Conservation (phyloP, 306 rosid species). For the Castanea crenata region DNA sequence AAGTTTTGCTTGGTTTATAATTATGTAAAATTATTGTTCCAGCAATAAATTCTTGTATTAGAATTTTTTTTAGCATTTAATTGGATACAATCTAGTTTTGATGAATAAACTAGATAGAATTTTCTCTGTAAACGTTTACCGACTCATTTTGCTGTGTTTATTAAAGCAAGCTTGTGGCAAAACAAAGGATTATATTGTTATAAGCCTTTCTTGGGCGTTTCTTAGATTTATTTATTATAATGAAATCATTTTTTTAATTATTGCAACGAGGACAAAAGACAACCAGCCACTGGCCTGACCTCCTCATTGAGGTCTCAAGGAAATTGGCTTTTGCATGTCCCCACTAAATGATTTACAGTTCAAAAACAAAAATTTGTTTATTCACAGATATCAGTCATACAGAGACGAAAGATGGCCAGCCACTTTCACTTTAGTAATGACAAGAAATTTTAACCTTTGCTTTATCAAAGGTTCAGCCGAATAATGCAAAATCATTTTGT, state of each 20-base stretch:
- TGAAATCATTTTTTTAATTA: background rate
- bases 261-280: background rate
- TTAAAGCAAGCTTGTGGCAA: background rate
- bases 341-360: background rate
- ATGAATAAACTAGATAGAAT: background rate
- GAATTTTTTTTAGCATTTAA: background rate
- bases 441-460: background rate
- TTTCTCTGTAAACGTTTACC: background rate
- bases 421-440: background rate
- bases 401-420: background rate
- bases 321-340: background rate
- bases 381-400: background rate
- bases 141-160: background rate
- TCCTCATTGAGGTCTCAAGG: background rate
- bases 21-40: background rate
- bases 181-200: background rate
- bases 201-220: background rate
- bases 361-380: background rate
- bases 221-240: background rate
- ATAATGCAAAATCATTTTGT: background rate
- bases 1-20: background rate
- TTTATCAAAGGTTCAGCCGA: background rate
- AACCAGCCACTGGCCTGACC: background rate
- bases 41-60: background rate
- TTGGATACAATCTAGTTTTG: background rate